Evolutionary conservation across 805 yeast genomes (phyloP).

Genomic region (Ogataea paradorogensis): DNA sequence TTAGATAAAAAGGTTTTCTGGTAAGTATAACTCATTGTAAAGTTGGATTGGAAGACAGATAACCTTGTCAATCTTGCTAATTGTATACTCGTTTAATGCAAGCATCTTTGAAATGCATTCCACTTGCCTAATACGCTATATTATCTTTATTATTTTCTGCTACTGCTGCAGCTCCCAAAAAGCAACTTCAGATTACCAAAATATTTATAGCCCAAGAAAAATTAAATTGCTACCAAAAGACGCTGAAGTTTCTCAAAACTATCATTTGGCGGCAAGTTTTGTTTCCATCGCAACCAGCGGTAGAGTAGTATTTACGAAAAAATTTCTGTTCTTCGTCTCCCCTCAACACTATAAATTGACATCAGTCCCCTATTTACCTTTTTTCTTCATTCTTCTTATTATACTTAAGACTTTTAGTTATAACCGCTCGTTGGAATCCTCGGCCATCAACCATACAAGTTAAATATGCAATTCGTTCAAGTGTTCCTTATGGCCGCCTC

Average conservation of each 20-base stretch:
- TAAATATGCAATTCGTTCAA: constrained; percentile 44
- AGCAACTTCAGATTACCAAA: neutral
- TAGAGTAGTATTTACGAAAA: neutral
- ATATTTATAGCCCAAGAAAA: neutral
- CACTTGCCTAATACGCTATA: constrained; percentile 2
- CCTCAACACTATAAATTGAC: constrained; percentile 6
- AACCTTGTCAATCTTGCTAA: no score
- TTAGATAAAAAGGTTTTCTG: no score
- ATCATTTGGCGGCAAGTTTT: constrained; percentile 7
- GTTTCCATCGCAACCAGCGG: constrained; percentile 3
- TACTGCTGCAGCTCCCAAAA: constrained; percentile 5
- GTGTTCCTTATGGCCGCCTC: constrained; percentile 32
- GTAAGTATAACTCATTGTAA: no score
- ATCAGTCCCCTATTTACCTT: constrained; percentile 3
- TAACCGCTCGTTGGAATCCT: constrained; percentile 6
- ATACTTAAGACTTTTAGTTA: neutral
- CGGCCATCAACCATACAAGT: neutral
- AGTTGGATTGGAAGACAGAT: no score
- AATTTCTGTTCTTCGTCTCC: constrained; percentile 1
- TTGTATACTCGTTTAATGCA: neutral
- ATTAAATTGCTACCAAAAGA: constrained; percentile 2
- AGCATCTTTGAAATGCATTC: constrained; percentile 1
- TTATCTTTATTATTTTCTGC: constrained; percentile 1
- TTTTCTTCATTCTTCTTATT: constrained; percentile 3
- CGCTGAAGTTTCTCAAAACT: neutral